A percentile compares a stretch with the other conserved stretches of the same genome.
These are phyloP conservation scores for Heterobasidion annosum DNA, from an alignment of 1,284 basidiomycete genomes.

Conservation along the genomic window DNA sequence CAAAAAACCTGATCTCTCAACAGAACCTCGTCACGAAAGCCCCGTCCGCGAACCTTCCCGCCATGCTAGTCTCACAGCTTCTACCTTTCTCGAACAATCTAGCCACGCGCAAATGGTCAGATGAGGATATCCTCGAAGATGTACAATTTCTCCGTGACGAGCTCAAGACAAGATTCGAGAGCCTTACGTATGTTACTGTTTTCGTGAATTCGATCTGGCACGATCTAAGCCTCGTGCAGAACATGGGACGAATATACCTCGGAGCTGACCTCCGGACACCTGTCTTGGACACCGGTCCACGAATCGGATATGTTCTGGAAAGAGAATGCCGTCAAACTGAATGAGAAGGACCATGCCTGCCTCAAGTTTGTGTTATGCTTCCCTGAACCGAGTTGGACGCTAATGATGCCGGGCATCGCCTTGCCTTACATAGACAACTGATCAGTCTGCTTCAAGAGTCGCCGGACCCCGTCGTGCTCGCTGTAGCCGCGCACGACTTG, in stretches of 20 bases:
- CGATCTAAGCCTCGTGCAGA: conserved; percentile 28
- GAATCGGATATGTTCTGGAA: conserved; percentile 98
- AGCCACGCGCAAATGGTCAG: conserved; percentile 82
- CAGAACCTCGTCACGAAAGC: conserved; percentile 86
- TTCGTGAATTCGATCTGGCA: not conserved
- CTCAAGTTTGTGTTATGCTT: conserved; percentile 53
- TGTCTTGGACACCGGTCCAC: conserved; percentile 94
- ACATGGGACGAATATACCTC: conserved; percentile 96
- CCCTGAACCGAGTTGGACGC: not conserved
- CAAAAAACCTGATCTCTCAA: not conserved
- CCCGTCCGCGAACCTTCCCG: conserved; percentile 76
- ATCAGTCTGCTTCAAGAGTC: conserved; percentile 69
- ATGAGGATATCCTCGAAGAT: conserved; percentile 92
- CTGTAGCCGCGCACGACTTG: conserved; percentile 88
- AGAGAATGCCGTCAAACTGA: conserved; percentile 82
- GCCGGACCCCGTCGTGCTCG: conserved; percentile 67
- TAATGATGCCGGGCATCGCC: not conserved
- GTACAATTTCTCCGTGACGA: conserved; percentile 81
- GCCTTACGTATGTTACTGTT: conserved; percentile 62
- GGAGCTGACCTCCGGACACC: conserved; percentile 82
- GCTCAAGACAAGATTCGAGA: conserved; percentile 75
- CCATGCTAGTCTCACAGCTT: conserved; percentile 86
- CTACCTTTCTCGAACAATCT: conserved; percentile 85
- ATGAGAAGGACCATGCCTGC: conserved; percentile 74
- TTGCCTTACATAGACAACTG: conserved; percentile 41